Percentiles rank a stretch among this genome's conserved stretches.
Conservation (phyloP, 176 grass and related monocot genomes). For the Hordeum vulgare region MorexV3_pseudomolecules_assembly NC_058522.1:535075237-535075736, state of each 20-base stretch:
- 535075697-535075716: neutral
- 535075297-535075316: neutral
- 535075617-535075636: constrained; percentile 1
- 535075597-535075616: neutral
- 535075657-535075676: neutral
- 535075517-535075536: too few relatives aligned
- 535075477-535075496: too few relatives aligned
- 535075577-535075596: constrained; percentile 4
- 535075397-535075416: constrained; percentile 12
- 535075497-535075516: too few relatives aligned
- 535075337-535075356: neutral
- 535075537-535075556: constrained; percentile 5
- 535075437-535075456: constrained; percentile 1
- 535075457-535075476: too few relatives aligned
- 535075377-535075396: neutral
- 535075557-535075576: constrained; percentile 6
- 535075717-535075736: neutral
- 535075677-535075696: too few relatives aligned
- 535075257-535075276: neutral
- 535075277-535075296: neutral
- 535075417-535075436: neutral
- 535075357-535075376: constrained; percentile 15
- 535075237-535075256: neutral
- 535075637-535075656: neutral
- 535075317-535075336: neutral